Percentiles rank a stretch among this genome's conserved stretches.
These are phyloP conservation scores for Globisporangium paroecandrum DNA, from an alignment of 352 stramenopile genomes.

Conservation along the genomic window DNA sequence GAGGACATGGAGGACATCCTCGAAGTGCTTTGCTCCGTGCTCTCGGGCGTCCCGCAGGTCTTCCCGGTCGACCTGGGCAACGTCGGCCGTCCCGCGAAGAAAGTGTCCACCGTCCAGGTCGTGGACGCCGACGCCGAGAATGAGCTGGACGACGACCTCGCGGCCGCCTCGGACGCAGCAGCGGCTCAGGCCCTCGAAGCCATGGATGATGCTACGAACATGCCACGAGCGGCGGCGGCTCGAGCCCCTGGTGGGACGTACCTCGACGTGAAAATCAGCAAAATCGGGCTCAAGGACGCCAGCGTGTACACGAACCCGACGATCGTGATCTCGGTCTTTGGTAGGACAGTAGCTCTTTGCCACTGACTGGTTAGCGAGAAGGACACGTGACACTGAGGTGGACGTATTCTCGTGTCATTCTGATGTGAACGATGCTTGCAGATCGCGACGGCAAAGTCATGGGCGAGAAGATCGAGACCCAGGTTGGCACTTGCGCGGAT, in stretches of 20 bases:
- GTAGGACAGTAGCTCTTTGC: slow-evolving; percentile 19
- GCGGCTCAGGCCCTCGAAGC: not conserved
- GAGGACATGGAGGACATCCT: slow-evolving; percentile 68
- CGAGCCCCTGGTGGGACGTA: slow-evolving; percentile 35
- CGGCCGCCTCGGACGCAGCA: not conserved
- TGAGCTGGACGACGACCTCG: slow-evolving; percentile 20
- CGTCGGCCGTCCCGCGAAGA: slow-evolving; percentile 20
- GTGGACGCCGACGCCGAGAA: slow-evolving; percentile 26
- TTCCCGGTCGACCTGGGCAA: slow-evolving; percentile 29
- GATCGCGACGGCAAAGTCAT: slow-evolving; percentile 47
- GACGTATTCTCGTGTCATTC: not conserved
- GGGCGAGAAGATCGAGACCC: slow-evolving; percentile 54
- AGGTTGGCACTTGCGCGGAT: slow-evolving; percentile 32
- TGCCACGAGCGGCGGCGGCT: not conserved
- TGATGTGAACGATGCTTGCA: slow-evolving; percentile 7
- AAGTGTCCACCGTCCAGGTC: slow-evolving; percentile 26
- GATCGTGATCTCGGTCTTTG: slow-evolving; percentile 58
- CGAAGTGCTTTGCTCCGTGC: slow-evolving; percentile 34
- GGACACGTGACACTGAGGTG: not conserved
- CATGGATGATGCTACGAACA: not conserved
- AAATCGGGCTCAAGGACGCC: slow-evolving; percentile 71
- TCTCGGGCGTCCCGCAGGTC: slow-evolving; percentile 38
- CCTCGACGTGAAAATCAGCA: slow-evolving; percentile 45
- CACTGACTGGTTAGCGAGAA: not conserved
- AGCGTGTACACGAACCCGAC: slow-evolving; percentile 56